A percentile compares a stretch with the other conserved stretches of the same genome.
phyloP scores from a whole-genome alignment of 768 basidiomycete species.

The Cubamyces sp. region DNA sequence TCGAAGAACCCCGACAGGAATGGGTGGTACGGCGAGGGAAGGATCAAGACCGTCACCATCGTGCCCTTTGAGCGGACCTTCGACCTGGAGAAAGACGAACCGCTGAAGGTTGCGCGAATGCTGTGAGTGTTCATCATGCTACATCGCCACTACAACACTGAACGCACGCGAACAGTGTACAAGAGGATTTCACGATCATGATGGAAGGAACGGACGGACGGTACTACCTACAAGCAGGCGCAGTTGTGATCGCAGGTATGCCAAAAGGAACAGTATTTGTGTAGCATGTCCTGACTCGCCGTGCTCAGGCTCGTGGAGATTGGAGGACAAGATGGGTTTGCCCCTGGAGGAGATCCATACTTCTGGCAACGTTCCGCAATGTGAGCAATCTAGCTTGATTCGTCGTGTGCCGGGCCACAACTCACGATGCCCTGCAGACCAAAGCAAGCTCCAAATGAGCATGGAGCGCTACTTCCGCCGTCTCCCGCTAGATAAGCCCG shows the following conservation, averaged over 20 bases:
- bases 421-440: constrained; percentile 13
- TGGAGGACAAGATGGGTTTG: constrained; percentile 76
- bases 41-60: constrained; percentile 57
- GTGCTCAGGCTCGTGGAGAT: constrained; percentile 68
- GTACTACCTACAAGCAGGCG: constrained; percentile 78
- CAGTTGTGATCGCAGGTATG: constrained; percentile 65
- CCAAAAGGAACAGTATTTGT: neutral
- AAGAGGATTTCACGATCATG: constrained; percentile 30
- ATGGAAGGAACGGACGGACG: constrained; percentile 55
- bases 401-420: neutral
- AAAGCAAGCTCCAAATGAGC: constrained; percentile 65
- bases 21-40: constrained; percentile 48
- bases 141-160: too few species aligned
- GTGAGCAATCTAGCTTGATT: constrained; percentile 41
- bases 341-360: constrained; percentile 73
- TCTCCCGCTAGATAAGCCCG: constrained; percentile 67
- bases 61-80: constrained; percentile 52
- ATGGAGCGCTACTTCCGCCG: constrained; percentile 74
- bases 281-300: neutral
- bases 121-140: constrained; percentile 50
- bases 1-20: constrained; percentile 12
- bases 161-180: constrained; percentile 18
- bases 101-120: constrained; percentile 63
- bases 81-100: constrained; percentile 55
- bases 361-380: constrained; percentile 72